phyloP scores from a whole-genome alignment of 2,329 filamentous ascomycete species.

The Fusarium mangiferae region DNA sequence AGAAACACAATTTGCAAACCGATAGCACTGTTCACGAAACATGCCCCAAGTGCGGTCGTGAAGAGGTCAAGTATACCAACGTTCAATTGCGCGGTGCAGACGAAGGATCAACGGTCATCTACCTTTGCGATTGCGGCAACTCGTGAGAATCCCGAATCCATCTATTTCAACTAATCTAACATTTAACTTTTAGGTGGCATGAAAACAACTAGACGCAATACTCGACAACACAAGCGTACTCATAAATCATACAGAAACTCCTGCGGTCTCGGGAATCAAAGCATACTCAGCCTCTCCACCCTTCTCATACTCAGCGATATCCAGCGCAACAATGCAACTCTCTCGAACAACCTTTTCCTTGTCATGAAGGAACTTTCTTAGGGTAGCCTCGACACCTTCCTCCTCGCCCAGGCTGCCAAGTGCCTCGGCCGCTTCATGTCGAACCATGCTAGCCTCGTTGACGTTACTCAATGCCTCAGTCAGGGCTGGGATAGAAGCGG shows the following conservation, averaged over 20 bases:
- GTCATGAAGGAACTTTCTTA: conserved; percentile 88
- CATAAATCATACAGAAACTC: conserved; percentile 52
- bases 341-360: conserved; percentile 93
- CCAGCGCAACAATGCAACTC: conserved; percentile 92
- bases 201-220: conserved; percentile 64
- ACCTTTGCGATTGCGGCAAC: conserved; percentile 85
- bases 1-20: conserved; percentile 79
- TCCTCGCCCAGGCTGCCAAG: conserved; percentile 94
- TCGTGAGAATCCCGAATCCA: conserved; percentile 64
- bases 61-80: conserved; percentile 85
- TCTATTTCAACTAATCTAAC: conserved; percentile 40
- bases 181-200: conserved; percentile 57
- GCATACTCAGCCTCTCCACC: conserved; percentile 91
- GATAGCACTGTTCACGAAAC: conserved; percentile 74
- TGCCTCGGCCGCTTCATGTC: conserved; percentile 96
- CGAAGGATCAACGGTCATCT: conserved; percentile 94
- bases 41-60: conserved; percentile 83
- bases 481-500: conserved; percentile 93
- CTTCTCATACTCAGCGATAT: conserved; percentile 98
- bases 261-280: conserved; percentile 75
- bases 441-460: conserved; percentile 93
- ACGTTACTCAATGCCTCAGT: conserved; percentile 80
- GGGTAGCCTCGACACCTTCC: conserved; percentile 86
- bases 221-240: conserved; percentile 28
- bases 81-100: conserved; percentile 92